phyloP scores from a whole-genome alignment of 768 basidiomycete species.

The Russula olivacea region DNA sequence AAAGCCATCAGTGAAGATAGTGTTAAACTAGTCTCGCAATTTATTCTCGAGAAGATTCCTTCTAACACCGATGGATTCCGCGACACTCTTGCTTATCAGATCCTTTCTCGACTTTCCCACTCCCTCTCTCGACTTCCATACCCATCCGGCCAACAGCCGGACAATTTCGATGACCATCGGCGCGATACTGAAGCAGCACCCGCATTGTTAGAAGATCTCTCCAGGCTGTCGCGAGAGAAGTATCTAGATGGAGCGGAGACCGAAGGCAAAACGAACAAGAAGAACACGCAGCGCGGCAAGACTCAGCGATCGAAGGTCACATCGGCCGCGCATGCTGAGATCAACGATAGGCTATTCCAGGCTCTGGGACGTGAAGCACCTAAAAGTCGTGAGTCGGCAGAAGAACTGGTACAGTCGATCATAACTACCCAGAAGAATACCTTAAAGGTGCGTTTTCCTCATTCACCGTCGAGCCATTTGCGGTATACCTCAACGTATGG shows the following conservation, averaged over 20 bases:
- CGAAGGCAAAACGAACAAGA: background rate
- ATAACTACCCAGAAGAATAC: conserved; percentile 5
- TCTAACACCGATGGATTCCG: background rate
- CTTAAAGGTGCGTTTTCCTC: background rate
- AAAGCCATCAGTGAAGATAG: background rate
- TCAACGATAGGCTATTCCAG: conserved; percentile 3
- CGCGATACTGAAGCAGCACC: conserved; percentile 1
- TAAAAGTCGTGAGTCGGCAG: background rate
- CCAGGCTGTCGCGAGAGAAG: background rate
- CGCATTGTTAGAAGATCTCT: conserved; percentile 2
- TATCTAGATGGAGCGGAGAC: background rate
- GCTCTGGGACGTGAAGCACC: conserved; percentile 3
- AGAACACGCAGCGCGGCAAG: background rate
- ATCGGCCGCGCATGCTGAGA: background rate
- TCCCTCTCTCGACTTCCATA: conserved; percentile 4
- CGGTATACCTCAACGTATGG: background rate
- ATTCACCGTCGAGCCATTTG: background rate
- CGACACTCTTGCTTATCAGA: background rate
- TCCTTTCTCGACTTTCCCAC: conserved; percentile 4
- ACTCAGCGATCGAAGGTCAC: background rate
- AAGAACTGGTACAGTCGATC: background rate
- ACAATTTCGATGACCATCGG: background rate
- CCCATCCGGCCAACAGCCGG: background rate
- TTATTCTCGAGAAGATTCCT: background rate
- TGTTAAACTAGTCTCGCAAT: background rate